Base-by-base conservation (phyloP, 331 rosid species). In the Stylosanthes scabra region DNA sequence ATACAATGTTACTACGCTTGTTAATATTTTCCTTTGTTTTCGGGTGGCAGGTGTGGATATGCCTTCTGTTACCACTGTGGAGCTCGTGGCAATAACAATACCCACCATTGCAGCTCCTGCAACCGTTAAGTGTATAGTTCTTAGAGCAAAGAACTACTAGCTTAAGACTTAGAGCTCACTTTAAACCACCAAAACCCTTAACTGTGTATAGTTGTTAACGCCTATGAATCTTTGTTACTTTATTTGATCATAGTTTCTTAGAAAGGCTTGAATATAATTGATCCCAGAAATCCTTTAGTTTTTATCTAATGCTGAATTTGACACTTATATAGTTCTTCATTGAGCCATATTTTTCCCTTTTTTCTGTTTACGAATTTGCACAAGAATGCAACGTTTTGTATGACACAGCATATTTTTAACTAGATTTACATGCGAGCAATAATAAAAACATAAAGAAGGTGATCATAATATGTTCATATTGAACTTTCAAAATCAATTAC, bases 1-100 rank as follows among this genome's bases (percentile, higher is more conserved):
- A 34, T 34, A 34, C 39, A 4, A 6, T 34, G 6, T 34, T 34
- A 6, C 39, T 34, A 34, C 39, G 4, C 39, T 6, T 34, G 39
- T 34, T 34, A 34, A 34, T 34, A 46, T 51, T 34, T 50, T 47
- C 55, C 16, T 65, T 13, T 50, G 12, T 72, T 28, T 68, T 51
- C 41, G 60, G 34, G 68, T 63, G 81, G 66, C 88, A 88, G 96
- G 83, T 90, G 93, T 68, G 87, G 85, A 37, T 3, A 20, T 64
- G 78, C 83, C 39, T 90, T 90, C 87, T 90, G 93, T 72, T 90
- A 90, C 83, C 71, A 47, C 31, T 88, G 96, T 52, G 93, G 90
- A 41, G 8, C 59, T 15, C 27, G 25, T 10, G 4, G 44, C 11
- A 3, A 0, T 2, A 11, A 0, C n/a, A 3, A 2, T 11, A 3